phyloP scores from a whole-genome alignment of 2,329 filamentous ascomycete genomes.

The Monilinia vaccinii-corymbosi region DNA sequence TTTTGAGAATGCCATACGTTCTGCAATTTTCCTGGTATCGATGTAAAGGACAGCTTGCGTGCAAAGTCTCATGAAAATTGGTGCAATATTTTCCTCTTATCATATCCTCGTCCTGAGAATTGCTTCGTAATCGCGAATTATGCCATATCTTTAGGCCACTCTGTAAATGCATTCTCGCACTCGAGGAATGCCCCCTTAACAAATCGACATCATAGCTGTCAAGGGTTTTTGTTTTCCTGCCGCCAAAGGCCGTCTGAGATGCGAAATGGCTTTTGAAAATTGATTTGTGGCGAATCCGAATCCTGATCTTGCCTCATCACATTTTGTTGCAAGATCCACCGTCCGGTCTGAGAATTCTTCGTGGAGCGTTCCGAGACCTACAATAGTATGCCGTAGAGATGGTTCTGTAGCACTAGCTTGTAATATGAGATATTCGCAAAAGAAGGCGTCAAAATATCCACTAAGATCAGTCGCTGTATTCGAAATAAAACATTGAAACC shows the following conservation, averaged over 20 bases:
- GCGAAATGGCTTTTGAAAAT: slow-evolving; percentile 26
- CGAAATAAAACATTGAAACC: slow-evolving; percentile 24
- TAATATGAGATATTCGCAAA: slow-evolving; percentile 25
- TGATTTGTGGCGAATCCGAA: slow-evolving; percentile 23
- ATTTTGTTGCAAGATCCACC: slow-evolving; percentile 7
- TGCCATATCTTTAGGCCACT: slow-evolving; percentile 25
- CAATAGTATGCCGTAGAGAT: slow-evolving; percentile 24
- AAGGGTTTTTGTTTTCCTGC: slow-evolving; percentile 19
- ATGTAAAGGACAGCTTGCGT: slow-evolving; percentile 26
- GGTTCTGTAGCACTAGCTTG: slow-evolving; percentile 22
- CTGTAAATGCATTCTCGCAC: slow-evolving; percentile 26
- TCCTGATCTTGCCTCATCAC: slow-evolving; percentile 7
- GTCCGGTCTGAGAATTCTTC: slow-evolving; percentile 22
- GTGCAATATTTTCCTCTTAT: slow-evolving; percentile 20
- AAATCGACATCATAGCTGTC: slow-evolving; percentile 25
- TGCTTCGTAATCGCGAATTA: slow-evolving; percentile 12
- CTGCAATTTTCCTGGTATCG: slow-evolving; percentile 18
- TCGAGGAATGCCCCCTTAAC: slow-evolving; percentile 22
- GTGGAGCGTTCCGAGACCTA: slow-evolving; percentile 26
- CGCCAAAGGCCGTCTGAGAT: slow-evolving; percentile 20
- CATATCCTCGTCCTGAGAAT: slow-evolving; percentile 12
- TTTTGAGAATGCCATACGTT: slow-evolving; percentile 16
- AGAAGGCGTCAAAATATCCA: slow-evolving; percentile 23
- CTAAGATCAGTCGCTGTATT: slow-evolving; percentile 22
- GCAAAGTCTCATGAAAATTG: slow-evolving; percentile 23